These are phyloP conservation scores for Stachybotrys elegans DNA, from an alignment of 2,329 filamentous ascomycete genomes.

Conservation along the genomic window DNA sequence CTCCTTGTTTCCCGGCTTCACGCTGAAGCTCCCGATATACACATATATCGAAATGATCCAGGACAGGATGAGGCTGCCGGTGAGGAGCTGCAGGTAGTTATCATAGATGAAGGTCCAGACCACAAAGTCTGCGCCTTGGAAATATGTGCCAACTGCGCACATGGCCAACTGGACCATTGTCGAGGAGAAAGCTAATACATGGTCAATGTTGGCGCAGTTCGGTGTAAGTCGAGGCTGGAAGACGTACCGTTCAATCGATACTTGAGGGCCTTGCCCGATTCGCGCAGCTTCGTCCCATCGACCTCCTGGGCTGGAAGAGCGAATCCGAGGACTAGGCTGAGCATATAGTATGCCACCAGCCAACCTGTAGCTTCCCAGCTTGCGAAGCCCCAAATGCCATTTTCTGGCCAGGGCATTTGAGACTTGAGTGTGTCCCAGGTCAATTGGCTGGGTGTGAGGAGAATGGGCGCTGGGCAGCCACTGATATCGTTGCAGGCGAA, in stretches of 20 bases:
- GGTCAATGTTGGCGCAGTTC: not conserved
- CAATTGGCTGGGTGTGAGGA: conserved; percentile 62
- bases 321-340: conserved; percentile 64
- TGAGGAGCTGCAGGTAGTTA: conserved; percentile 77
- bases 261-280: conserved; percentile 59
- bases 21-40: conserved; percentile 71
- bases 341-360: conserved; percentile 66
- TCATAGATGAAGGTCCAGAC: conserved; percentile 86
- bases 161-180: conserved; percentile 63
- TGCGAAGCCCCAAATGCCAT: conserved; percentile 60
- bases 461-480: conserved; percentile 74
- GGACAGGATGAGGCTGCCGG: conserved; percentile 70
- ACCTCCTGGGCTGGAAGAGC: conserved; percentile 65
- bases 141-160: conserved; percentile 62
- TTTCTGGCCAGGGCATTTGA: conserved; percentile 68
- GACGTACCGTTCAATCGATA: conserved; percentile 67
- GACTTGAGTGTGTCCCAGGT: conserved; percentile 61
- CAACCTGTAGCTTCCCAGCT: conserved; percentile 62
- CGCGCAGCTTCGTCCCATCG: conserved; percentile 60
- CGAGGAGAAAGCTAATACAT: conserved; percentile 58
- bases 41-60: conserved; percentile 65
- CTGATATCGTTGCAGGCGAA: conserved; percentile 83
- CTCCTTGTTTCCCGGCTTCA: conserved; percentile 62
- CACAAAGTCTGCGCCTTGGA: conserved; percentile 69
- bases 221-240: not conserved